These are phyloP conservation scores for Cystobasidium slooffiae DNA, from an alignment of 1,284 basidiomycete genomes.

Conservation along the genomic window DNA sequence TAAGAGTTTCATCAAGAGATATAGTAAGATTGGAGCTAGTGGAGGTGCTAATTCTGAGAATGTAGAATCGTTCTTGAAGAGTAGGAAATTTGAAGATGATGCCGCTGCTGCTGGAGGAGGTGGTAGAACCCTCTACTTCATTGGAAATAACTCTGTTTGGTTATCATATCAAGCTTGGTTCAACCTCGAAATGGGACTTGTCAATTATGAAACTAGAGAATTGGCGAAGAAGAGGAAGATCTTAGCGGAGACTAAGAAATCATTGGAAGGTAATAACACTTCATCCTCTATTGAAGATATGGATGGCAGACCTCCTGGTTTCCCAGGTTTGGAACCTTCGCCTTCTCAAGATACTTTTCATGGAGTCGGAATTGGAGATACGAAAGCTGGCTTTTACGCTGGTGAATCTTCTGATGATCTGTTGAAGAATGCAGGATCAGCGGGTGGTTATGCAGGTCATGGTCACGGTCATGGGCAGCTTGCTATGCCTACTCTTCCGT, in stretches of 20 bases:
- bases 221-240: slow-evolving; percentile 9
- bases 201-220: slow-evolving; percentile 11
- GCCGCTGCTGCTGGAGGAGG: background rate
- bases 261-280: slow-evolving; percentile 19
- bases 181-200: slow-evolving; percentile 15
- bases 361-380: background rate
- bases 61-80: slow-evolving; percentile 9
- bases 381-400: slow-evolving; percentile 35
- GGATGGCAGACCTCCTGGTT: slow-evolving; percentile 16
- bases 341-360: slow-evolving; percentile 29
- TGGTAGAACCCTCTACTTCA: background rate
- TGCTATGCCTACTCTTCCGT: slow-evolving; percentile 19
- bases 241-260: slow-evolving; percentile 24
- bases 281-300: background rate
- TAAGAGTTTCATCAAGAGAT: slow-evolving; percentile 17
- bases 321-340: slow-evolving; percentile 6
- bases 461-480: too few species aligned
- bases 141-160: slow-evolving; percentile 23
- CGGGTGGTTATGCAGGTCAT: slow-evolving; percentile 2
- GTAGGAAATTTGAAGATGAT: slow-evolving; percentile 1
- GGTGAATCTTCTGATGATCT: slow-evolving; percentile 40
- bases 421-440: slow-evolving; percentile 51
- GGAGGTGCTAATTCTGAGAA: slow-evolving; percentile 28
- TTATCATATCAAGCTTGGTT: slow-evolving; percentile 33
- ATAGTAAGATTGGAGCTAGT: slow-evolving; percentile 11